Conservation (phyloP, 2,329 filamentous ascomycete species). For the Alternaria sp. region DNA sequence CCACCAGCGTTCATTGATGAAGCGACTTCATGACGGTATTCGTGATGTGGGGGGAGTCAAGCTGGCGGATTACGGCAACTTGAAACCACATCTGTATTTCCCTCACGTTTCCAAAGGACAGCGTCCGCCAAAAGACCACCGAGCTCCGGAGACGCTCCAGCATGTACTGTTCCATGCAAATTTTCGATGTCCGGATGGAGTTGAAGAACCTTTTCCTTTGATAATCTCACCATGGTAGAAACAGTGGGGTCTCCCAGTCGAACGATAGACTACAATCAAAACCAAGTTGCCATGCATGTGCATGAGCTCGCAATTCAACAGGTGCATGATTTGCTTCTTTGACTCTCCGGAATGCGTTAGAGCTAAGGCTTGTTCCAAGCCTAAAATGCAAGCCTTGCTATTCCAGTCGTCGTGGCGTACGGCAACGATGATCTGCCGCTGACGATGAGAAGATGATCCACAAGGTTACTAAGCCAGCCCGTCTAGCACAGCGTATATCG, state of each 20-base stretch:
- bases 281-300: conserved; percentile 7
- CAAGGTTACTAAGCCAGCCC: not conserved
- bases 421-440: conserved; percentile 2
- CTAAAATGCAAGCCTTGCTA: conserved; percentile 4
- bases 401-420: conserved; percentile 6
- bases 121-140: not conserved
- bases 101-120: not conserved
- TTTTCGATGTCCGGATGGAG: not conserved
- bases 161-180: not conserved
- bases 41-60: not conserved
- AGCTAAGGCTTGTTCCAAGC: not conserved
- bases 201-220: not conserved
- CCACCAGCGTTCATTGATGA: not conserved
- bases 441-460: not conserved
- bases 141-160: not conserved
- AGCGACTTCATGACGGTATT: not conserved
- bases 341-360: not conserved
- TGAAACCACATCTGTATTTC: not conserved
- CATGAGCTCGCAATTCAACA: not conserved
- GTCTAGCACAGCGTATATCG: not conserved
- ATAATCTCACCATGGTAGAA: not conserved
- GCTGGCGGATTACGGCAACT: not conserved
- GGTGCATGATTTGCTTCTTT: not conserved
- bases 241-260: not conserved
- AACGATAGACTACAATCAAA: conserved; percentile 16